Conservation (phyloP, 106 monocot species). For the Narthecium ossifragum region DNA sequence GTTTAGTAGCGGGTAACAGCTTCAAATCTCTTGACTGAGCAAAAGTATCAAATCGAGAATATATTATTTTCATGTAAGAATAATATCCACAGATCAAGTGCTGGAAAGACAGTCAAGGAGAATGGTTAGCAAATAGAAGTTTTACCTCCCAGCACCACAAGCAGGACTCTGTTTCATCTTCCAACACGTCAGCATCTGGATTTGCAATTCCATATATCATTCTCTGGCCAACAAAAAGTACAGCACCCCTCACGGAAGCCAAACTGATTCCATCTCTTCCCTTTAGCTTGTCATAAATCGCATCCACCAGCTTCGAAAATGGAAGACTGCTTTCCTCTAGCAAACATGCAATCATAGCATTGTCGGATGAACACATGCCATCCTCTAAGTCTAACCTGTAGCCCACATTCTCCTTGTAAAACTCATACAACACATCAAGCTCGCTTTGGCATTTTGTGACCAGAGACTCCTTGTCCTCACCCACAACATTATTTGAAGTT, state of each 20-base stretch:
- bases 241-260: conserved; percentile 40
- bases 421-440: conserved; percentile 50
- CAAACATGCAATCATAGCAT: conserved; percentile 51
- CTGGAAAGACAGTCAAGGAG: neutral
- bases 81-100: neutral
- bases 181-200: conserved; percentile 67
- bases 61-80: neutral
- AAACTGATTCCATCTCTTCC: conserved; percentile 45
- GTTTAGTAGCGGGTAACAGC: conserved; percentile 40
- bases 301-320: conserved; percentile 60
- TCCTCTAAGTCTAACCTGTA: conserved; percentile 26
- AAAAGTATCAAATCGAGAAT: neutral
- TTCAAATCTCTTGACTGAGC: conserved; percentile 65
- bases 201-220: conserved; percentile 58
- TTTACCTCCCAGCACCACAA: conserved; percentile 99
- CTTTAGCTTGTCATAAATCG: conserved; percentile 61
- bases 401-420: conserved; percentile 47
- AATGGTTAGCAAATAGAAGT: neutral
- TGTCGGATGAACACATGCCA: conserved; percentile 18
- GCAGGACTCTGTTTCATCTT: conserved; percentile 66
- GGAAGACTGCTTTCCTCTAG: conserved; percentile 75
- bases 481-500: conserved; percentile 14
- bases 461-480: conserved; percentile 26
- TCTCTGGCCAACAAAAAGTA: conserved; percentile 76
- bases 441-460: conserved; percentile 31